Conservation (phyloP, 768 basidiomycete species). For the Coprinopsis marcescibilis region DNA sequence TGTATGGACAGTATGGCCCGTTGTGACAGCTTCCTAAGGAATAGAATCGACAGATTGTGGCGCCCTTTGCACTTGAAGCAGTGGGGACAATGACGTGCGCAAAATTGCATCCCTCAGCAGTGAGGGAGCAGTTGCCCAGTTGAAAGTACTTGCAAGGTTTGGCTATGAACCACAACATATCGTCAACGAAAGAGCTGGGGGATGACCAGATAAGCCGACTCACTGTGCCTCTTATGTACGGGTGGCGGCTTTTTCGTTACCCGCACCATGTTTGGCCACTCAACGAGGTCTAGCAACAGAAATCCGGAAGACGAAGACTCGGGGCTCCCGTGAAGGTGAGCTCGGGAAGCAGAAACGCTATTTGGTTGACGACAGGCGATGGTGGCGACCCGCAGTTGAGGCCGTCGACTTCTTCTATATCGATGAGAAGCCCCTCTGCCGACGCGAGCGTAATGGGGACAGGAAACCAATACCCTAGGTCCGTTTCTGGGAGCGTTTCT, state of each 20-base stretch:
- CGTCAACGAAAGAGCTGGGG: conserved; percentile 6
- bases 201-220: conserved; percentile 9
- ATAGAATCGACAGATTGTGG: conserved; percentile 28
- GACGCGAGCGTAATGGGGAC: too few relatives aligned
- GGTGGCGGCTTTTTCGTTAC: conserved; percentile 28
- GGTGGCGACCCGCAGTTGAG: too few relatives aligned
- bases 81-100: conserved; percentile 33
- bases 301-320: not conserved
- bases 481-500: too few relatives aligned
- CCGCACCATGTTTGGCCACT: conserved; percentile 9
- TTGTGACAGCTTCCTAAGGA: conserved; percentile 31
- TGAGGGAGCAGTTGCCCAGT: conserved; percentile 33
- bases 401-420: too few relatives aligned
- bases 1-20: conserved; percentile 32
- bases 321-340: not conserved
- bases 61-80: conserved; percentile 6
- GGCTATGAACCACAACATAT: conserved; percentile 24
- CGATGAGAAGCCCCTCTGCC: too few relatives aligned
- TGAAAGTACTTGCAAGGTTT: conserved; percentile 49
- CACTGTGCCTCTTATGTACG: conserved; percentile 38
- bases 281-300: not conserved
- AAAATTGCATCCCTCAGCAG: conserved; percentile 44
- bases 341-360: not conserved
- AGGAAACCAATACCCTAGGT: too few relatives aligned
- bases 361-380: too few relatives aligned